A percentile compares a stretch with the other conserved stretches of the same genome.
Evolutionary conservation across 2,329 filamentous ascomycete species (phyloP).

Genomic region (Xylaria sp.): DNA sequence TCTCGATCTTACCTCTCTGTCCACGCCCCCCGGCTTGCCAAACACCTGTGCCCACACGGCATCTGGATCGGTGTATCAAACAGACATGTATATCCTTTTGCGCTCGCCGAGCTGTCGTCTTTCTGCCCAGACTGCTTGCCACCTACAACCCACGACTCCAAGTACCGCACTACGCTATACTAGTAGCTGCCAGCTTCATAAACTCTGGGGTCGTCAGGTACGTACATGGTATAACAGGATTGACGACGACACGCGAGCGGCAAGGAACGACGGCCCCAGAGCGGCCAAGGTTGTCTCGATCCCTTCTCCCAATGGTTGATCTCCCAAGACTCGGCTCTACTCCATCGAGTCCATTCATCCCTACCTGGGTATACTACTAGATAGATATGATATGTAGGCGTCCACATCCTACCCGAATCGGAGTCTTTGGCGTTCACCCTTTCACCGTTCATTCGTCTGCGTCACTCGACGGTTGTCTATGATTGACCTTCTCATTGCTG

Average conservation of each 20-base stretch:
- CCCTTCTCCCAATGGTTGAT: constrained; percentile 8
- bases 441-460: constrained; percentile 20
- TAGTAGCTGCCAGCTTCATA: constrained; percentile 20
- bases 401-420: constrained; percentile 21
- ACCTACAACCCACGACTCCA: not conserved
- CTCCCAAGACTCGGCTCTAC: constrained; percentile 1
- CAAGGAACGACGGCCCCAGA: constrained; percentile 12
- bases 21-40: constrained; percentile 17
- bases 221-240: constrained; percentile 2
- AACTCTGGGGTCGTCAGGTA: not conserved
- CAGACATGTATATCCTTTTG: constrained; percentile 22
- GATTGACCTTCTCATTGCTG: constrained; percentile 9
- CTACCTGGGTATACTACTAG: constrained; percentile 2
- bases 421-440: constrained; percentile 19
- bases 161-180: constrained; percentile 19
- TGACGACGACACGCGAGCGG: constrained; percentile 19
- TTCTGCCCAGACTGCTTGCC: not conserved
- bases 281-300: not conserved
- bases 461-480: constrained; percentile 15
- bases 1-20: not conserved
- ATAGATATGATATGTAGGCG: constrained; percentile 28
- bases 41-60: constrained; percentile 12
- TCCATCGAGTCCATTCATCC: constrained; percentile 19
- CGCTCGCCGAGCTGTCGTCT: constrained; percentile 13
- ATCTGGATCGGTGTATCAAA: constrained; percentile 27